Base-by-base conservation (phyloP, 2,329 filamentous ascomycete species). In the Parafenestella ontariensis region DNA sequence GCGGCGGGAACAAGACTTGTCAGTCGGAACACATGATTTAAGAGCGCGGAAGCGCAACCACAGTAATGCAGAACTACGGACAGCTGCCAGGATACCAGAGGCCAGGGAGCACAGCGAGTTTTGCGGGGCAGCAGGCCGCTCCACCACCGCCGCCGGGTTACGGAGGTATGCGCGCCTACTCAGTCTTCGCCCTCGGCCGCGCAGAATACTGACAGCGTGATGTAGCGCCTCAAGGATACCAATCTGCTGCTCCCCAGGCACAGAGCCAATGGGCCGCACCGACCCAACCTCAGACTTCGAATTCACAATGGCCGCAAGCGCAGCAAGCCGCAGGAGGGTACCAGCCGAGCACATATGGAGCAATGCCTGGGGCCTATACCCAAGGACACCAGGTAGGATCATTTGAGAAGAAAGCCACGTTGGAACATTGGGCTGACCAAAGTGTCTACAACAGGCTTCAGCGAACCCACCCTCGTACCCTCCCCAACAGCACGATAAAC, bases 331-430 rank as follows among this genome's bases (percentile, higher is more conserved):
- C 55, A 0, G 59, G 61, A 40, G 68, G 66, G 18, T 71, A 75
- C 59, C 70, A 73, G 31, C 70, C 70, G n/a, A 63, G 64, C 4
- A 62, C 59, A n/a, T 75, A 73, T 63, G 69, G 72, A 10, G 65
- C 59, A 15, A 71, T 73, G 67, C 61, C 69, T 23, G 69, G 70
- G 10, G 62, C 50, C 11, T 63, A 68, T 47, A 40, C 45, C 26
- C 62, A 66, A 31, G 56, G 43, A 46, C 61, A 64, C 17, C 60
- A 62, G 52, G 59, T 67, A 55, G 37, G 52, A 28, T 29, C 23
- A 11, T 3, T 7, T 34, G 23, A 48, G 52, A 18, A 49, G 37
- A 54, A 18, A 17, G 36, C 49, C 23, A 49, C 6, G 15, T 18
- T 13, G 41, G 17, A 6, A 28, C 8, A n/a, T 7, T 24, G 24